These are phyloP conservation scores for Macadamia integrifolia DNA, from an alignment of 164 flowering plant genomes.

Conservation along the genomic window DNA sequence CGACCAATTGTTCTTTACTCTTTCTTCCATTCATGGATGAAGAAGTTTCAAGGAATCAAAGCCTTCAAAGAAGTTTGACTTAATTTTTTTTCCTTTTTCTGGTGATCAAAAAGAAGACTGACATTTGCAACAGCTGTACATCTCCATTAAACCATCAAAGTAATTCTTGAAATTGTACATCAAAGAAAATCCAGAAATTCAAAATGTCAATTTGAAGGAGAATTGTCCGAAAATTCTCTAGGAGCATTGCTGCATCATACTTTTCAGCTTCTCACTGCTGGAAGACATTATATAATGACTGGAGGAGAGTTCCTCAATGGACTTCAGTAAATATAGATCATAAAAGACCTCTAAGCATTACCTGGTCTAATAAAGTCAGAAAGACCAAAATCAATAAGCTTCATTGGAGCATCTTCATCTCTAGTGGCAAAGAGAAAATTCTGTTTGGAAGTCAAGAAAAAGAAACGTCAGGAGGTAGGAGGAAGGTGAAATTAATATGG, in stretches of 20 bases:
- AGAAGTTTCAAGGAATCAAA: neutral
- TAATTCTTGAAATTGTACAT: too few relatives aligned
- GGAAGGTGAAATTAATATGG: neutral
- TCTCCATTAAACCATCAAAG: too few relatives aligned
- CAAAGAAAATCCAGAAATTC: too few relatives aligned
- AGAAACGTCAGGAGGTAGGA: neutral
- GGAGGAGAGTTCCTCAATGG: neutral
- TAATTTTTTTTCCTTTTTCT: too few relatives aligned
- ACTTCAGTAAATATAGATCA: neutral
- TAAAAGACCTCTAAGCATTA: constrained; percentile 18
- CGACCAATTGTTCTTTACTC: neutral
- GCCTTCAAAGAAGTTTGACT: too few relatives aligned
- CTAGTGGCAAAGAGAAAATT: constrained; percentile 88
- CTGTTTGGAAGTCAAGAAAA: constrained; percentile 36
- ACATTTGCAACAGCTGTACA: too few relatives aligned
- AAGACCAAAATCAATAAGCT: constrained; percentile 97
- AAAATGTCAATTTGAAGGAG: neutral
- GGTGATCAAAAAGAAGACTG: too few relatives aligned
- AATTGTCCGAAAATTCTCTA: neutral
- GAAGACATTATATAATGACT: neutral
- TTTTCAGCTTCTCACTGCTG: too few relatives aligned
- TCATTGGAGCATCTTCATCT: constrained; percentile 86
- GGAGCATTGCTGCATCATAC: neutral
- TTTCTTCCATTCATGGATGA: too few relatives aligned
- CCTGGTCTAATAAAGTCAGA: constrained; percentile 93